Base-by-base conservation (phyloP, 305 asterid species). In the Rubia balearica region DNA sequence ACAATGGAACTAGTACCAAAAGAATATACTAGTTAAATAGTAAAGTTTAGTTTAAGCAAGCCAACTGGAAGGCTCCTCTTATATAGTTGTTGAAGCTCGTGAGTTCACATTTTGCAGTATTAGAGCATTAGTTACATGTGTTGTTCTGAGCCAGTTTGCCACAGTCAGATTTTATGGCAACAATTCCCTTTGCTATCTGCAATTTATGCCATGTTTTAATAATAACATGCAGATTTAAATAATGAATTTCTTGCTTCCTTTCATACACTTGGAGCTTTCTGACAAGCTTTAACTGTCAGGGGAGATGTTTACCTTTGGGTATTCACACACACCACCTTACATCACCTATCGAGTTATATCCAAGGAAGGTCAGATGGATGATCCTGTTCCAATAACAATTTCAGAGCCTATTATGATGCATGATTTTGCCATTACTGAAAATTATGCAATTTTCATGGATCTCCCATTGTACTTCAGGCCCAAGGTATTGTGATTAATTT, bases 361-460 rank as follows among this genome's bases (percentile, higher is more conserved):
- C 51, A 89, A 87, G 83, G 96, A 87, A 65, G 98, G 98, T 27
- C 73, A 66, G 61, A 91, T 93, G 97, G 80, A 87, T 70, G 97
- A 89, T 74, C 96, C 97, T 13, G 98, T 93, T 81, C 91, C 92
- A 60, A 91, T 93, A 72, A 93, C 97, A 71, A 75, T 91, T 65
- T 66, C 96, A 69, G 92, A 80, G 8, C 83, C 98, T 63, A 76
- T 89, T 78, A 91, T 93, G 98, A 89, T 93, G 97, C 98, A 93
- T 78, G 98, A 93, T 82, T 93, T 93, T 81, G 97, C 98, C 82
- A 91, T 93, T 75, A 91, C 98, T 73, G 97, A 93, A 78, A 93
- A 93, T 74, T 91, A 89, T 85, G 96, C 96, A 1, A 76, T 93
- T 75, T 88, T 93, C 78, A 83, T 91, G 98, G 98, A 93, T 86